Evolutionary conservation across 2,329 filamentous ascomycete species (phyloP).

Genomic region (Helminthosporium solani): DNA sequence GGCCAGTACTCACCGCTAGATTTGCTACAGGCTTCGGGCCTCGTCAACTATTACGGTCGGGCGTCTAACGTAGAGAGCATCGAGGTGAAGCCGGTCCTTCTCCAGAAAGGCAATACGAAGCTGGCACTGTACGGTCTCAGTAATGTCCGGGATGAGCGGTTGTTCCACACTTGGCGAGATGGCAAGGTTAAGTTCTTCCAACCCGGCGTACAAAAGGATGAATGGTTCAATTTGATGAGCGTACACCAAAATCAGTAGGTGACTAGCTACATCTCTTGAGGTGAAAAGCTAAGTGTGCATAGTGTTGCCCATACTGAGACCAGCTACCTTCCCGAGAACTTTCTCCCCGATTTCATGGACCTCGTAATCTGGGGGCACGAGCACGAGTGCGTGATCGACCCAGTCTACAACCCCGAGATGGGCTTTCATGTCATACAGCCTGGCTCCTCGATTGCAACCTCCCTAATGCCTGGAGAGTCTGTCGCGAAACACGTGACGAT

Average conservation of each 20-base stretch:
- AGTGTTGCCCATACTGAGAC: conserved; percentile 81
- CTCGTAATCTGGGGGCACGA: conserved; percentile 96
- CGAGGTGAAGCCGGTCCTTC: conserved; percentile 81
- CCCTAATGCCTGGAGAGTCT: conserved; percentile 84
- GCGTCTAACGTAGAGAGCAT: conserved; percentile 93
- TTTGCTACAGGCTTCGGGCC: conserved; percentile 82
- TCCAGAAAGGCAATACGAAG: conserved; percentile 93
- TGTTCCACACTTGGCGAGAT: conserved; percentile 91
- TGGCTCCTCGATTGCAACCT: conserved; percentile 93
- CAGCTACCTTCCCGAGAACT: conserved; percentile 90
- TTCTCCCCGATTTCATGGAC: conserved; percentile 87
- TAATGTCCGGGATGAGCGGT: conserved; percentile 91
- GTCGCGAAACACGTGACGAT: conserved; percentile 89
- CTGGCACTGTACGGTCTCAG: conserved; percentile 91
- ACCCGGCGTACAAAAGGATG: conserved; percentile 73
- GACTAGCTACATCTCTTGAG: conserved; percentile 8
- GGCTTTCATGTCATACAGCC: conserved; percentile 97
- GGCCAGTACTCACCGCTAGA: conserved; percentile 90
- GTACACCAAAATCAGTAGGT: conserved; percentile 86
- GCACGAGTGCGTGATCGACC: conserved; percentile 92
- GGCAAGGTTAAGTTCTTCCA: conserved; percentile 92
- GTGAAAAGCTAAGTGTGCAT: conserved; percentile 18
- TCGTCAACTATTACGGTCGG: conserved; percentile 95
- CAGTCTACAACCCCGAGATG: conserved; percentile 77
- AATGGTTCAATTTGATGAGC: conserved; percentile 95